Base-by-base conservation (phyloP, 78 protist species). In the Polysphondylium violaceum region DNA sequence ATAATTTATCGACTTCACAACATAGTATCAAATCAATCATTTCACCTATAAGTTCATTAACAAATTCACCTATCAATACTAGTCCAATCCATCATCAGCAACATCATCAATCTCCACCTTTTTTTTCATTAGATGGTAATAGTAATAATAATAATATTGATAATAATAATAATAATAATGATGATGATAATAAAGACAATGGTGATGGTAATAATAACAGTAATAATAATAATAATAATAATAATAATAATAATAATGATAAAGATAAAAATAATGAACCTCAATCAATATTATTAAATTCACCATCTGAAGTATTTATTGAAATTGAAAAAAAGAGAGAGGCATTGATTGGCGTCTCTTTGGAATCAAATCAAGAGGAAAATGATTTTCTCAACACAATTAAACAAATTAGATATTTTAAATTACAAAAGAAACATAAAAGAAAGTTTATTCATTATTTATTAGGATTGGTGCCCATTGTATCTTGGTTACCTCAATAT, bases 401-500 rank as follows among this genome's bases (percentile, higher is more conserved):
- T 25, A 31, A 33, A 53, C 79, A 83, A 56, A 83, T 83, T 27
- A n/a, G 50, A 44, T 35, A 56, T 31, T 83, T 83, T 43, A 83
- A 83, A 44, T 83, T 83, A 36, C 40, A 83, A 83, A 83, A 69
- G 63, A 83, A 69, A 33, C 79, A 69, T 31, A 83, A 83, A 50
- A 83, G 69, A 41, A 67, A 40, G 44, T 40, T 69, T 11, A 60
- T 40, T 19, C 47, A 72, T 41, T 83, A 83, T 59, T 50, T 83
- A 0, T 29, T 69, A 23, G 71, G 44, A 19, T 31, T 83, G 25
- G 12, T 83, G 14, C 91, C 91, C 25, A 71, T 83, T 12, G 23
- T 83, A 9, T 23, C 17, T 41, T 83, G 91, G 91, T 43, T 83
- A 21, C 77, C 77, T 21, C 31, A 69, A 9, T 83, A 83, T 44